A percentile compares a stretch with the other conserved stretches of the same genome.
These are phyloP conservation scores for Globisporangium spinosum DNA, from an alignment of 352 stramenopile genomes.

Conservation along the genomic window DNA sequence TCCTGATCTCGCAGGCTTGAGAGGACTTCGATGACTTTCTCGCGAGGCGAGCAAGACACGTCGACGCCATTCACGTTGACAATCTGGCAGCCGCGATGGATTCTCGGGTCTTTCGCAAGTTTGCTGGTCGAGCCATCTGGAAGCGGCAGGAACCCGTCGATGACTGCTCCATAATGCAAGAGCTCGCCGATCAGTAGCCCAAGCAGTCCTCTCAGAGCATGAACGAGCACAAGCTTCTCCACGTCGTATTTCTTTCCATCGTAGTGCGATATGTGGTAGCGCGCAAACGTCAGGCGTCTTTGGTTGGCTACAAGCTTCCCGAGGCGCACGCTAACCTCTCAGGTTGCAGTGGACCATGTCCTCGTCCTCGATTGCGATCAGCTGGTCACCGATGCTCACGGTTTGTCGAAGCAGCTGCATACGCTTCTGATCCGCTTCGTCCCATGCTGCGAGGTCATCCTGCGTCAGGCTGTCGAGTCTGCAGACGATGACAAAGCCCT, in stretches of 20 bases:
- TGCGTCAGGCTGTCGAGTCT: constrained; percentile 28
- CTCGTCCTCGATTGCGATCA: constrained; percentile 46
- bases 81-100: constrained; percentile 56
- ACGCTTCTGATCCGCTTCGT: constrained; percentile 31
- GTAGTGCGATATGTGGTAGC: constrained; percentile 34
- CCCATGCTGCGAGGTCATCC: constrained; percentile 24
- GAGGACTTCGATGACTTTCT: constrained; percentile 38
- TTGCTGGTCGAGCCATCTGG: constrained; percentile 35
- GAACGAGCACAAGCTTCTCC: constrained; percentile 46
- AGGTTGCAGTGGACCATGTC: constrained; percentile 43
- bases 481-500: constrained; percentile 43
- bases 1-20: constrained; percentile 35
- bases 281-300: constrained; percentile 44
- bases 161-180: constrained; percentile 37
- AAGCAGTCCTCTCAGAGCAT: constrained; percentile 39
- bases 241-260: constrained; percentile 37
- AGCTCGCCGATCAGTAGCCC: constrained; percentile 43
- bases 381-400: constrained; percentile 42
- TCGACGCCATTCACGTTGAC: constrained; percentile 50
- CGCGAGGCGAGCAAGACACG: constrained; percentile 32
- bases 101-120: constrained; percentile 27
- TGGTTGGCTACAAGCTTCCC: constrained; percentile 36
- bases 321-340: constrained; percentile 40
- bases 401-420: constrained; percentile 30
- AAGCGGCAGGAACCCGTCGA: constrained; percentile 47